Evolutionary conservation across 495 filamentous ascomycete species (phyloP).

Genomic region (Parathielavia hyrcaniae): DNA sequence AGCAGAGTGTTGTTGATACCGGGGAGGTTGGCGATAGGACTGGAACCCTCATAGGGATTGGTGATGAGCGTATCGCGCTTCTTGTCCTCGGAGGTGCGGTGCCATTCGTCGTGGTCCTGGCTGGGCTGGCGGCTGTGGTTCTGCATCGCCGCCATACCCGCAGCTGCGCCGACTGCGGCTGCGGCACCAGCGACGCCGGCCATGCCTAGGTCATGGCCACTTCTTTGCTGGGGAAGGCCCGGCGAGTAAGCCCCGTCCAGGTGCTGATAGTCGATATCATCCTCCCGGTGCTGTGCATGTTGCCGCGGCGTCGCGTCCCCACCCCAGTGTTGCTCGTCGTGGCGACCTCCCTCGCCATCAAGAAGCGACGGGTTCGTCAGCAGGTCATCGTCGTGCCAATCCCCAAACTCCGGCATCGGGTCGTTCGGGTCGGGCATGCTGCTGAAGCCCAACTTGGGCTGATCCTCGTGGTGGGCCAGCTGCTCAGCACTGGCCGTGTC

Average conservation of each 20-base stretch:
- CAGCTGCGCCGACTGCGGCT: constrained; percentile 40
- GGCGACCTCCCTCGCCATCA: constrained; percentile 33
- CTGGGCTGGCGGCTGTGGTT: constrained; percentile 44
- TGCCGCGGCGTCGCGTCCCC: constrained; percentile 40
- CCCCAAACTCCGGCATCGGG: constrained; percentile 63
- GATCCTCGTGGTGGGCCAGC: constrained; percentile 51
- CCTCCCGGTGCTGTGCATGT: constrained; percentile 31
- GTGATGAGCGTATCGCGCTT: constrained; percentile 53
- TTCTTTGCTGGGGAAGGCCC: constrained; percentile 14
- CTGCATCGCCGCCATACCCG: constrained; percentile 41
- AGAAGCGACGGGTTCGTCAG: constrained; percentile 39
- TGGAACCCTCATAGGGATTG: constrained; percentile 53
- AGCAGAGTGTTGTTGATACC: constrained; percentile 46
- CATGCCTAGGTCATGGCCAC: constrained; percentile 28
- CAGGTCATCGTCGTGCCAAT: constrained; percentile 54
- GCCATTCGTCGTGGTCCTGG: constrained; percentile 50
- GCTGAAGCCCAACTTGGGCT: constrained; percentile 54
- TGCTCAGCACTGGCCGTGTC: constrained; percentile 73
- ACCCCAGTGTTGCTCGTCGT: constrained; percentile 35
- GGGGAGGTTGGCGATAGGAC: constrained; percentile 47
- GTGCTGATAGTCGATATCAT: constrained; percentile 32
- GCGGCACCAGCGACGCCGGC: constrained; percentile 28
- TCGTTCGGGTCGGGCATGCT: constrained; percentile 55
- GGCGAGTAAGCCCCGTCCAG: constrained; percentile 22
- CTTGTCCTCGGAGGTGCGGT: constrained; percentile 47